Evolutionary conservation across 139 green algal species (phyloP).

Genomic region (Coccomyxa sp.): DNA sequence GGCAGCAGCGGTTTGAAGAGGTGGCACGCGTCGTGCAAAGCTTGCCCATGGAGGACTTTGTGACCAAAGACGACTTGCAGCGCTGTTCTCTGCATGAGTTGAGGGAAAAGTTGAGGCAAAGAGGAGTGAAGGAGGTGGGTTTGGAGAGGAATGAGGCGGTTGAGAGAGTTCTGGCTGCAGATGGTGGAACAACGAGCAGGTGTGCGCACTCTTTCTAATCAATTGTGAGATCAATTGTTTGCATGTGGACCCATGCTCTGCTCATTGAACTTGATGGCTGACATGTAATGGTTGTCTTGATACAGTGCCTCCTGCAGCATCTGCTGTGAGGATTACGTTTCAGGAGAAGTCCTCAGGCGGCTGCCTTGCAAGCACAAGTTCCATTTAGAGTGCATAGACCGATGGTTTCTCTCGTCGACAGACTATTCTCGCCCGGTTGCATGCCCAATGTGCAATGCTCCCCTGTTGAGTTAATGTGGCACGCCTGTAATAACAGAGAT

Average conservation of each 20-base stretch:
- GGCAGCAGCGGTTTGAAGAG: neutral
- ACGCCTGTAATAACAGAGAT: too few relatives aligned
- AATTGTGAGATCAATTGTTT: neutral
- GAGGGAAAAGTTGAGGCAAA: conserved; percentile 23
- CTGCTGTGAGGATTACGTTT: conserved; percentile 46
- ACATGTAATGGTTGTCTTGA: neutral
- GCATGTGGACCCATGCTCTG: too few relatives aligned
- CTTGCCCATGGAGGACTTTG: conserved; percentile 39
- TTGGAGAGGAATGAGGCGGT: neutral
- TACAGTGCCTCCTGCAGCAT: conserved; percentile 37
- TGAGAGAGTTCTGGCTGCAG: neutral
- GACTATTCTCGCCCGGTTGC: conserved; percentile 42
- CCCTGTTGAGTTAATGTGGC: neutral
- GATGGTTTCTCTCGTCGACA: conserved; percentile 44
- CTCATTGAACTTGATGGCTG: neutral
- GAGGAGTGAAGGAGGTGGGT: conserved; percentile 3
- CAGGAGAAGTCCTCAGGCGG: conserved; percentile 45
- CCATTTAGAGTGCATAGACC: conserved; percentile 57
- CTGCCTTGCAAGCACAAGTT: conserved; percentile 35
- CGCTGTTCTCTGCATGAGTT: conserved; percentile 19
- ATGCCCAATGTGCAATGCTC: conserved; percentile 53
- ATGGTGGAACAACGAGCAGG: conserved; percentile 36
- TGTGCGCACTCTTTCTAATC: neutral
- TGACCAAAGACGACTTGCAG: conserved; percentile 31
- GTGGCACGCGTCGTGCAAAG: conserved; percentile 10